Base-by-base conservation (phyloP, 1,139 yeast genomes). In the Pichia sp. region DNA sequence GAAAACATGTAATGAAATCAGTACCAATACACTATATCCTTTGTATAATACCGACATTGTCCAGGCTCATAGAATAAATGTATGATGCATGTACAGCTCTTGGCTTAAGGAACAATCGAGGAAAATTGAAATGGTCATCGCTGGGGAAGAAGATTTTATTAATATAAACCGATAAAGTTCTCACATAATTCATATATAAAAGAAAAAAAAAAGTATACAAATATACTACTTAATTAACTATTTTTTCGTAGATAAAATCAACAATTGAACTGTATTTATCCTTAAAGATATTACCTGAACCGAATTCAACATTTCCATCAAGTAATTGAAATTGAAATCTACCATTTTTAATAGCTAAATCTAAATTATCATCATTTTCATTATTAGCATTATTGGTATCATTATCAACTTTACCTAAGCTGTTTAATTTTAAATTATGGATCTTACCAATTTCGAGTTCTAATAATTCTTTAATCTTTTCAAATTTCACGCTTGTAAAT, bases 191-290 rank as follows among this genome's bases (percentile, higher is more conserved):
- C n/a, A n/a, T n/a, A 25, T 25, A 25, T 5, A 2, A 25, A 25
- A 25, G 11, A 25, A 3, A 8, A 5, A 25, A 25, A 22, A 22
- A 37, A 15, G 13, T 12, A 22, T 12, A 7, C n/a, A 15, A n/a
- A n/a, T n/a, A n/a, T n/a, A n/a, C n/a, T n/a, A n/a, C n/a, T 23
- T 29, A 47, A 26, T 82, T 82, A 13, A 80, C 84, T 15, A 80
- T 84, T 54, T 76, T 73, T 61, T 82, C 92, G 56, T 82, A 85
- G 42, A 88, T 69, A 96, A 96, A 89, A 56, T 80, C 73, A 27
- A 16, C 41, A 55, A 77, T 79, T 89, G 95, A 85, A 26, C 68
- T 66, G 18, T 71, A 76, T 34, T 75, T 69, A 43, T 81, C 75
- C 57, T 61, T 62, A 59, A 72, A 67, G 2, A 85, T 85, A 55